These are phyloP conservation scores for Melastoma candidum DNA, from an alignment of 441 rosid genomes.

Conservation along the genomic window DNA sequence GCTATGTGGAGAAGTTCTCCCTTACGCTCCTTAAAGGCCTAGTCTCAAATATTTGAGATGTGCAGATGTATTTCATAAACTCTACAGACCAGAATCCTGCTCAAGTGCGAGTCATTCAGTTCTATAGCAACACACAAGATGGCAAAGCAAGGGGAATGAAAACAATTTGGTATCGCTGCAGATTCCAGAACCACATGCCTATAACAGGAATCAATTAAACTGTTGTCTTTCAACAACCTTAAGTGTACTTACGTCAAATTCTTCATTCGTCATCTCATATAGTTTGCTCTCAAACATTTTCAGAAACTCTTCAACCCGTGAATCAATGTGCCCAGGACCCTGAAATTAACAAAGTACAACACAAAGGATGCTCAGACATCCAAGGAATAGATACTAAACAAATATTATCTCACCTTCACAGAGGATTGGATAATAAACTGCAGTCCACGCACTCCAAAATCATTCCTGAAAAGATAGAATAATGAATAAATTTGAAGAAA, in stretches of 20 bases:
- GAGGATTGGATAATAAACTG: constrained; percentile 82
- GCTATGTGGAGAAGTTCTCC: no score
- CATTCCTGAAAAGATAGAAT: constrained; percentile 27
- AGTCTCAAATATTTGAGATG: no score
- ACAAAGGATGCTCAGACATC: neutral
- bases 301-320: constrained; percentile 70
- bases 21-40: no score
- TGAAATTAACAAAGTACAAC: constrained; percentile 18
- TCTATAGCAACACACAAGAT: no score
- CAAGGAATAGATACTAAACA: constrained; percentile 3
- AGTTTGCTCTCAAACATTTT: constrained; percentile 56
- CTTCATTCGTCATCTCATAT: constrained; percentile 52
- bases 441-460: constrained; percentile 57
- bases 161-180: no score
- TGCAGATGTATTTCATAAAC: no score
- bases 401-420: constrained; percentile 39
- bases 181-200: no score
- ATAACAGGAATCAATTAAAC: no score
- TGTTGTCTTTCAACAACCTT: neutral
- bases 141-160: no score
- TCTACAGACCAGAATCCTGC: no score
- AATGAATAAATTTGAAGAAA: constrained; percentile 1
- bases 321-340: constrained; percentile 75
- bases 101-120: no score
- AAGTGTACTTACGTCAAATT: constrained; percentile 63